These are phyloP conservation scores for Scheffersomyces insectosa DNA, from an alignment of 1,139 yeast species.

Conservation along the genomic window DNA sequence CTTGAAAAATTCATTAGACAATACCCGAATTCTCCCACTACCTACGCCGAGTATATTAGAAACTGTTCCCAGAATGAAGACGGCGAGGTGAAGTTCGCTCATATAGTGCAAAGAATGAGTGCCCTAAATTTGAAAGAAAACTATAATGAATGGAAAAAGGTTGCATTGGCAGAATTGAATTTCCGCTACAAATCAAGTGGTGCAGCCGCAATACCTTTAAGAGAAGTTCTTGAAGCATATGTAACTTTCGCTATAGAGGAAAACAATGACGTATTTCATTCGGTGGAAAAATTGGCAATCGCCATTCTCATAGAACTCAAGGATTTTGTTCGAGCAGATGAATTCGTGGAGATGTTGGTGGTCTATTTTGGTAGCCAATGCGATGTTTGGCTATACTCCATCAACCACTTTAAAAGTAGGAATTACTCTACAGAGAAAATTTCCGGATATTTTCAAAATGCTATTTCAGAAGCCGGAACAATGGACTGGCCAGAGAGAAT, in stretches of 20 bases:
- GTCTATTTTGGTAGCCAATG: constrained; percentile 30
- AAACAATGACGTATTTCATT: constrained; percentile 37
- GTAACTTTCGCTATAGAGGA: constrained; percentile 23
- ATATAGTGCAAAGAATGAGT: constrained; percentile 13
- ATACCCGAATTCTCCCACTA: constrained; percentile 23
- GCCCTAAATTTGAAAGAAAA: constrained; percentile 10
- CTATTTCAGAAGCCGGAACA: constrained; percentile 23
- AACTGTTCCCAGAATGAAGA: constrained; percentile 17
- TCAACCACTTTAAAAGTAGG: constrained; percentile 33
- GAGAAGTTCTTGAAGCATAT: constrained; percentile 9
- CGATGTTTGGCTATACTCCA: constrained; percentile 51
- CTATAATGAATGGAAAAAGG: constrained; percentile 39
- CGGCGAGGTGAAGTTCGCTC: constrained; percentile 9
- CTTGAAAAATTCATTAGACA: constrained; percentile 21
- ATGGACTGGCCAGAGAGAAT: constrained; percentile 56
- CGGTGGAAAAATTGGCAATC: constrained; percentile 42
- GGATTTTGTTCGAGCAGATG: constrained; percentile 26
- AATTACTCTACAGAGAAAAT: constrained; percentile 20
- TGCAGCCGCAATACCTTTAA: constrained; percentile 9
- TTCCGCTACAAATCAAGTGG: constrained; percentile 7
- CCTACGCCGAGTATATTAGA: constrained; percentile 33
- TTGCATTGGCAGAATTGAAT: constrained; percentile 31
- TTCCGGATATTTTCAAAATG: constrained; percentile 29
- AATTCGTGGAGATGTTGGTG: constrained; percentile 27
- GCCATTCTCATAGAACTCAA: constrained; percentile 27